phyloP scores from a whole-genome alignment of 1,139 yeast species.

The Debaryomyces psychrophilus region DNA sequence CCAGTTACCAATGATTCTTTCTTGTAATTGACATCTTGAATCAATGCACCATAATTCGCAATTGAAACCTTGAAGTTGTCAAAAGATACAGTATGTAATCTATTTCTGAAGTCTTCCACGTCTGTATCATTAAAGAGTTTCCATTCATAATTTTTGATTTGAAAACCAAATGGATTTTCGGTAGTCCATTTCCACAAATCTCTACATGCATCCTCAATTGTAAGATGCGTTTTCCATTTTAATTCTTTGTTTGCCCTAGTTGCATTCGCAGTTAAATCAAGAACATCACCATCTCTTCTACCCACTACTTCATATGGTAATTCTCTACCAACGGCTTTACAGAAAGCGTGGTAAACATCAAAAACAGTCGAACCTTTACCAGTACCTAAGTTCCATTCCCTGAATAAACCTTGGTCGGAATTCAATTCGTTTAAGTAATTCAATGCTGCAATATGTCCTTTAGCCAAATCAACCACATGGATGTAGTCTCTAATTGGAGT shows the following conservation, averaged over 20 bases:
- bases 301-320: conserved; percentile 67
- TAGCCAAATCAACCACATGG: conserved; percentile 82
- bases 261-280: conserved; percentile 73
- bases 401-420: conserved; percentile 52
- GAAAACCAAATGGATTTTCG: conserved; percentile 68
- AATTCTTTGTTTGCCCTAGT: conserved; percentile 68
- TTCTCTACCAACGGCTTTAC: conserved; percentile 66
- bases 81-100: conserved; percentile 45
- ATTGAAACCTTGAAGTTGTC: conserved; percentile 44
- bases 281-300: conserved; percentile 80
- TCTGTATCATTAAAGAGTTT: conserved; percentile 27
- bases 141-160: conserved; percentile 42
- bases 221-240: conserved; percentile 61
- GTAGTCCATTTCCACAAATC: conserved; percentile 83
- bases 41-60: conserved; percentile 56
- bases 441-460: conserved; percentile 76
- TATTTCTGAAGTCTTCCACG: conserved; percentile 29
- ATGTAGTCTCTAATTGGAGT: conserved; percentile 84
- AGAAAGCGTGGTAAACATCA: conserved; percentile 69
- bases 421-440: conserved; percentile 52
- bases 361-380: conserved; percentile 80
- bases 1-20: conserved; percentile 39
- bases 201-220: conserved; percentile 65
- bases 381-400: conserved; percentile 86
- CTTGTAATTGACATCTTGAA: conserved; percentile 44